Evolutionary conservation across 805 yeast species (phyloP), one percentile per base, ranked within the genome.

Genomic region (Danielozyma ontarioensis): DNA sequence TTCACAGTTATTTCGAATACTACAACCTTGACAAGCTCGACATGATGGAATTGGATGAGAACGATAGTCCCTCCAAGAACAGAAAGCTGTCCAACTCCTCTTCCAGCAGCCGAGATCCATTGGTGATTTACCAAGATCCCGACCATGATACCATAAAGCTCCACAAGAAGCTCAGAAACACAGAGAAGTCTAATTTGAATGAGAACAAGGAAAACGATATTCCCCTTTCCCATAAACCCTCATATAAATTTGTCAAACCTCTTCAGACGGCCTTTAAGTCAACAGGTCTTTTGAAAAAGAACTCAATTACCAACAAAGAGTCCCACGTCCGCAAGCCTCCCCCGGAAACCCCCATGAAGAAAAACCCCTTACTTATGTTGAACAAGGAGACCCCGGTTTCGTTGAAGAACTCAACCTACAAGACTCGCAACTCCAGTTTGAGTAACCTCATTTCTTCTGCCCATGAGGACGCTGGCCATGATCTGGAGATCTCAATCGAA

Each of bases 211-310:
- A 64, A 33, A 65, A 65, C 33, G 44, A 40, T 19, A 5, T 37
- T 5, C 17, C 34, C 21, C 33, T 36, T 12, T 13, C 32, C 21
- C 28, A 37, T 34, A 55, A 53, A 30, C 39, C 55, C 3, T 61
- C 67, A 8, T 84, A 80, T 56, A 74, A 77, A 42, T 74, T 77
- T 30, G 93, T 83, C 15, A 83, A 82, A 51, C 96, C 96, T 2
- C 67, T 86, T 25, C 95, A 85, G 53, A 80, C 89, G 0, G 95
- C 93, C 12, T 86, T 86, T 56, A 70, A 76, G 53, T 74, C 89
- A 2, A 63, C 84, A 0, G 96, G 96, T 0, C 60, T 86, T 23
- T 57, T 80, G 65, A 82, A 58, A 63, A 78, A 57, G 62, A 64
- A 53, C 46, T 55, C 51, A 13, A 37, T 59, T 6, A 32, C 44